Evolutionary conservation across 257 asterid species (phyloP).

Genomic region (Perilla frutescens): DNA sequence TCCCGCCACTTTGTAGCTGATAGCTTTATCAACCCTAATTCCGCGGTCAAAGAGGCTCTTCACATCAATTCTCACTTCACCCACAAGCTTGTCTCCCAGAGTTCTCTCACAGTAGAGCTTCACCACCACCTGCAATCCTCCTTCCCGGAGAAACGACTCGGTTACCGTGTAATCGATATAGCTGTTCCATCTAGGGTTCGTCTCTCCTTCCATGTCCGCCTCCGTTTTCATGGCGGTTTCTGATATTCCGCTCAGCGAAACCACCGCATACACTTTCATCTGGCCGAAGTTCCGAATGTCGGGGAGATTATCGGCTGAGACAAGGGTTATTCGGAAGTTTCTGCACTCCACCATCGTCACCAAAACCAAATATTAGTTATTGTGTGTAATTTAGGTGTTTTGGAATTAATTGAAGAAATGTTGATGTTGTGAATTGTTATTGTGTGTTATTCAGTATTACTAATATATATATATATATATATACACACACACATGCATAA

Average conservation of each 20-base stretch:
- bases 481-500: no score
- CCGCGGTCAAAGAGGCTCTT: slow-evolving; percentile 28
- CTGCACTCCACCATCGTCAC: slow-evolving; percentile 1
- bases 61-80: slow-evolving; percentile 37
- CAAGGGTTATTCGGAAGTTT: slow-evolving; percentile 13
- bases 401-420: no score
- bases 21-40: neutral
- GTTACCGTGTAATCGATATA: slow-evolving; percentile 23
- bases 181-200: slow-evolving; percentile 43
- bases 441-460: no score
- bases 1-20: slow-evolving; percentile 26
- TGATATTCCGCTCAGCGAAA: neutral
- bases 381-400: no score
- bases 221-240: neutral
- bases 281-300: neutral
- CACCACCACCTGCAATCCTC: slow-evolving; percentile 27
- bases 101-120: slow-evolving; percentile 35
- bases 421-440: no score
- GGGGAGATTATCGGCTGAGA: slow-evolving; percentile 30
- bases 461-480: no score
- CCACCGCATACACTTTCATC: slow-evolving; percentile 26
- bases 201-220: neutral
- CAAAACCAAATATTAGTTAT: no score
- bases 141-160: slow-evolving; percentile 21
- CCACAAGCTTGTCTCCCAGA: slow-evolving; percentile 22